Percentiles rank a stretch among this genome's conserved stretches.
Evolutionary conservation across 1,284 basidiomycete species (phyloP).

Genomic region (Xerocomus nothofagi): DNA sequence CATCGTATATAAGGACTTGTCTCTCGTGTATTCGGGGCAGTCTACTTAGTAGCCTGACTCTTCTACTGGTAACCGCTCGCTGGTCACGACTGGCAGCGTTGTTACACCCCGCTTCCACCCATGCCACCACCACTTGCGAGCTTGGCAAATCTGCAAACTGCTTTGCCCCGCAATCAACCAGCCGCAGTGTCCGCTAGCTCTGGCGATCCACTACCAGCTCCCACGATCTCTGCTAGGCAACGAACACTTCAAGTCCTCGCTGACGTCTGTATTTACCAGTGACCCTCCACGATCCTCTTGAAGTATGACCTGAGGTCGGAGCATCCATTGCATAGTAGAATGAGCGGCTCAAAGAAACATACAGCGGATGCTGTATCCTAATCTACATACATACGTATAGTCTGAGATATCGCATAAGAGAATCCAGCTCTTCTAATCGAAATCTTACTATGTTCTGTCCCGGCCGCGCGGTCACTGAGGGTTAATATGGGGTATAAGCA

Average conservation of each 20-base stretch:
- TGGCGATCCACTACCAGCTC: slow-evolving; percentile 23
- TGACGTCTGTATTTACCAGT: slow-evolving; percentile 29
- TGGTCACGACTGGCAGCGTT: too few species aligned
- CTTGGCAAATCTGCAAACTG: slow-evolving; percentile 45
- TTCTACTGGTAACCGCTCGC: too few species aligned
- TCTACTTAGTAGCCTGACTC: too few species aligned
- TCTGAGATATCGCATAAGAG: background rate
- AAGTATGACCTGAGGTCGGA: background rate
- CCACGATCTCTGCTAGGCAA: slow-evolving; percentile 41
- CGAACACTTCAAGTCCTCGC: slow-evolving; percentile 48
- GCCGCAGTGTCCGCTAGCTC: slow-evolving; percentile 36
- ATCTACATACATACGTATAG: background rate
- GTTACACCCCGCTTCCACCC: slow-evolving; percentile 37
- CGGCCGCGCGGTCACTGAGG: too few species aligned
- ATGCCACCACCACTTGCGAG: slow-evolving; percentile 49
- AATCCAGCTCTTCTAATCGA: background rate
- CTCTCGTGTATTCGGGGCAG: too few species aligned
- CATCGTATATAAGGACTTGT: too few species aligned
- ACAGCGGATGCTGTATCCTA: background rate
- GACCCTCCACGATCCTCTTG: slow-evolving; percentile 8
- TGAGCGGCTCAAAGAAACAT: background rate
- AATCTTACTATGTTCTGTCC: background rate
- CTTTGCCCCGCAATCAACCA: slow-evolving; percentile 39
- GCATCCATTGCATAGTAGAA: background rate
- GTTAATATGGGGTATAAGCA: background rate